Percentiles rank a stretch among this genome's conserved stretches.
These are phyloP conservation scores for Incumbomyces lentus DNA, from an alignment of 2,329 filamentous ascomycete species.

Conservation along the genomic window DNA sequence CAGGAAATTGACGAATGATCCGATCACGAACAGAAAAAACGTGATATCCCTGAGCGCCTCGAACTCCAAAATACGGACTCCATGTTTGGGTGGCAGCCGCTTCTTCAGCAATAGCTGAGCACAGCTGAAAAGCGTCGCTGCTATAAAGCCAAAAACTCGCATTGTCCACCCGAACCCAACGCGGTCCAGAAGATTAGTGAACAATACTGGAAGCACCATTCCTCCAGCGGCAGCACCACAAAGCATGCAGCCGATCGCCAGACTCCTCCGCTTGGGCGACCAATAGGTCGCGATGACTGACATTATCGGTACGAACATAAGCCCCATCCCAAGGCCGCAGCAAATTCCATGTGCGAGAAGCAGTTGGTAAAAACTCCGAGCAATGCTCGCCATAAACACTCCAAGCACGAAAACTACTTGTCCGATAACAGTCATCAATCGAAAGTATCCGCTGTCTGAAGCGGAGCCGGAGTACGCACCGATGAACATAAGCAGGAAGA, in stretches of 20 bases:
- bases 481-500: constrained; percentile 33
- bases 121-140: constrained; percentile 23
- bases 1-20: constrained; percentile 40
- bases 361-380: constrained; percentile 40
- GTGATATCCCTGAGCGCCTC: constrained; percentile 41
- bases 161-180: constrained; percentile 57
- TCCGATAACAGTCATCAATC: constrained; percentile 33
- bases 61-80: constrained; percentile 42
- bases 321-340: constrained; percentile 45
- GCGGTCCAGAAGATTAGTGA: constrained; percentile 45
- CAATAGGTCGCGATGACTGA: constrained; percentile 54
- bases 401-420: constrained; percentile 35
- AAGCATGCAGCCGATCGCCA: constrained; percentile 51
- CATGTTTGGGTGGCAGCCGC: constrained; percentile 38
- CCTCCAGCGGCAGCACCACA: constrained; percentile 54
- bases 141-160: constrained; percentile 49
- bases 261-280: constrained; percentile 39
- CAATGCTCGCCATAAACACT: constrained; percentile 43
- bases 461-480: constrained; percentile 33
- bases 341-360: constrained; percentile 45
- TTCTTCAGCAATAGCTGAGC: constrained; percentile 35
- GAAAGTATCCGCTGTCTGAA: constrained; percentile 34
- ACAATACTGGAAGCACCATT: constrained; percentile 51
- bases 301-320: constrained; percentile 47
- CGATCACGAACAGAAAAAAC: constrained; percentile 35